A percentile compares a stretch with the other conserved stretches of the same genome.
Evolutionary conservation across 805 yeast genomes (phyloP).

Genomic region (Hermanozyma aechmeae): DNA sequence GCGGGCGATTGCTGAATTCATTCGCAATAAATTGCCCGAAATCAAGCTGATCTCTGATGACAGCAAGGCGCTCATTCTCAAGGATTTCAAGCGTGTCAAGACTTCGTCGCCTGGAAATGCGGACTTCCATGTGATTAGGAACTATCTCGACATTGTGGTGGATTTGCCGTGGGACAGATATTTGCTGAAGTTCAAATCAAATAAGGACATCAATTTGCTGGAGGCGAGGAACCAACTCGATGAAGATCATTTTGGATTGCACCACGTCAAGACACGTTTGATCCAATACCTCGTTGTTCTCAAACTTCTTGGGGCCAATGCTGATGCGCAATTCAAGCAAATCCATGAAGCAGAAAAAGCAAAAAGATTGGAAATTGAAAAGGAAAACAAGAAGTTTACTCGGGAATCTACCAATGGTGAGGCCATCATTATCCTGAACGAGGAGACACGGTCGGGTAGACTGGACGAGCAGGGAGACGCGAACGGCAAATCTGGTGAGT

Average conservation of each 20-base stretch:
- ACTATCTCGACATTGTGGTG: conserved; percentile 54
- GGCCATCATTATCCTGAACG: conserved; percentile 25
- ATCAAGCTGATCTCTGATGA: conserved; percentile 25
- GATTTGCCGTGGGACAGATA: conserved; percentile 54
- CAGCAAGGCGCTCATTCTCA: conserved; percentile 29
- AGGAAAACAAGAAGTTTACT: conserved; percentile 9
- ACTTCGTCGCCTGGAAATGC: conserved; percentile 42
- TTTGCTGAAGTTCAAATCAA: conserved; percentile 19
- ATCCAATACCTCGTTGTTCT: conserved; percentile 74
- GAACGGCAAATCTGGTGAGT: conserved; percentile 12
- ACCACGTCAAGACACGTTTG: conserved; percentile 60
- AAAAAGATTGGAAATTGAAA: conserved; percentile 3
- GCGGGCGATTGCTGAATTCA: conserved; percentile 25
- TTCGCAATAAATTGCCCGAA: conserved; percentile 26
- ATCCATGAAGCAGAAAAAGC: conserved; percentile 3
- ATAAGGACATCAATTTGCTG: conserved; percentile 41
- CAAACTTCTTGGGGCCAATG: conserved; percentile 41
- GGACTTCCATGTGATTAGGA: conserved; percentile 56
- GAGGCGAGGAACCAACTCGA: conserved; percentile 52
- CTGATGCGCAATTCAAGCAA: conserved; percentile 15
- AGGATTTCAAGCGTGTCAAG: conserved; percentile 47
- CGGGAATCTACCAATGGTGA: conserved; percentile 12
- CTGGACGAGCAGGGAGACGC: no score
- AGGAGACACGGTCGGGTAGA: no score
- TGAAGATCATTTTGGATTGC: conserved; percentile 71